A percentile compares a stretch with the other conserved stretches of the same genome.
phyloP scores from a whole-genome alignment of 192 early-diverging fungal genomes.

The Coemansia sp. region DNA sequence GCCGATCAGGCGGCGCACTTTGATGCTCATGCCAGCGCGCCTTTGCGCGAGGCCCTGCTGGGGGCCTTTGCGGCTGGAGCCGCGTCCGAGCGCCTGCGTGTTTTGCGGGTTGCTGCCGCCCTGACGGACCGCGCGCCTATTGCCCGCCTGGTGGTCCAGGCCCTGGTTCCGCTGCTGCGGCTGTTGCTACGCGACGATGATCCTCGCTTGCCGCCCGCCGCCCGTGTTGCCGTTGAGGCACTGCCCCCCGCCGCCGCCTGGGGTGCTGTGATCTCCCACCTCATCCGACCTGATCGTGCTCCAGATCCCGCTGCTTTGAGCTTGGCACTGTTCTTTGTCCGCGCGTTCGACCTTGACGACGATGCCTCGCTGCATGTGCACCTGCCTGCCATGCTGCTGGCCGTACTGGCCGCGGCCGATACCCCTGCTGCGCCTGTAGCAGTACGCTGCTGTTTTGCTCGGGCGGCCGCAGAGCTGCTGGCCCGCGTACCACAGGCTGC shows the following conservation, averaged over 20 bases:
- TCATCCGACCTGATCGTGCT: too few relatives aligned
- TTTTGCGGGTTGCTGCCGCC: conserved; percentile 78
- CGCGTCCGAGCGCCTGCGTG: too few relatives aligned
- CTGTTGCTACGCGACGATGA: conserved; percentile 57
- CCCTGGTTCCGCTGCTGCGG: conserved; percentile 60
- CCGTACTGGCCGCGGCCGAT: conserved; percentile 43
- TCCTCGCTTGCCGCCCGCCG: neutral
- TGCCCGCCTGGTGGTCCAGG: conserved; percentile 66
- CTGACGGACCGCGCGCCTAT: conserved; percentile 82
- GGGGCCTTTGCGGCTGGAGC: conserved; percentile 48
- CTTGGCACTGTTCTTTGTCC: conserved; percentile 67
- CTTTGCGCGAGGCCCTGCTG: conserved; percentile 53
- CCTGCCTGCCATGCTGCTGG: conserved; percentile 67
- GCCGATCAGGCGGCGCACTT: conserved; percentile 55
- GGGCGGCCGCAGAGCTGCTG: conserved; percentile 40
- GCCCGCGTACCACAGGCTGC: conserved; percentile 33
- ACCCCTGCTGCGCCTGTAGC: conserved; percentile 1
- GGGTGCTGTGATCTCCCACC: conserved; percentile 58
- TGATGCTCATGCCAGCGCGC: conserved; percentile 46
- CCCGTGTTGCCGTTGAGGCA: conserved; percentile 69
- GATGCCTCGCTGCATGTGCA: conserved; percentile 81
- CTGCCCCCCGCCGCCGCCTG: conserved; percentile 83
- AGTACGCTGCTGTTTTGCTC: conserved; percentile 26
- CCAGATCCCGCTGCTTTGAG: too few relatives aligned
- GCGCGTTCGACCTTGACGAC: conserved; percentile 69